phyloP scores from a whole-genome alignment of 1,139 yeast species.

The Ogataea hybrid region DNA sequence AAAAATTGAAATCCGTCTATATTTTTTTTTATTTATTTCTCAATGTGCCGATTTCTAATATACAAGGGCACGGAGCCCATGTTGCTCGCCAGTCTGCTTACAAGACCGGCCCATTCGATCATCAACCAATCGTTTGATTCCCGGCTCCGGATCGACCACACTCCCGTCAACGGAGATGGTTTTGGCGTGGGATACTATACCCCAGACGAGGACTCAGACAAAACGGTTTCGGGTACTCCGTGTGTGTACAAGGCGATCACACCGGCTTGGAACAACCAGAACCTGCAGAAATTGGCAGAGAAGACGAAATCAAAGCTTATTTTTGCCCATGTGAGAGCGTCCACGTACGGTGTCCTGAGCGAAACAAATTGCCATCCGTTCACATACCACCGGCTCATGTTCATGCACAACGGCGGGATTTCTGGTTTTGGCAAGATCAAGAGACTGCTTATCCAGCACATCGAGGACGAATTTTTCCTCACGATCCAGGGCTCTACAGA shows the following conservation, averaged over 20 bases:
- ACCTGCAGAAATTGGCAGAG: slow-evolving; percentile 78
- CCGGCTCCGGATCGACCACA: slow-evolving; percentile 78
- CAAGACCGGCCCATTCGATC: slow-evolving; percentile 95
- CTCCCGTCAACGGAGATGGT: slow-evolving; percentile 98
- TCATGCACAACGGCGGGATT: slow-evolving; percentile 97
- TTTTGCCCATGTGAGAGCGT: slow-evolving; percentile 95
- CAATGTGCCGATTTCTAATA: slow-evolving; percentile 58
- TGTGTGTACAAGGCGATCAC: slow-evolving; percentile 92
- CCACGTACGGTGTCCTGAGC: slow-evolving; percentile 89
- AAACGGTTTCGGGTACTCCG: slow-evolving; percentile 47
- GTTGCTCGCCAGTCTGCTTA: slow-evolving; percentile 77
- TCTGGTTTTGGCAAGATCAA: slow-evolving; percentile 73
- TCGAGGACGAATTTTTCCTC: slow-evolving; percentile 77
- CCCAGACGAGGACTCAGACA: slow-evolving; percentile 41
- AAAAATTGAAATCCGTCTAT: no score
- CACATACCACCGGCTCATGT: slow-evolving; percentile 80
- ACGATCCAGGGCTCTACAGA: slow-evolving; percentile 92
- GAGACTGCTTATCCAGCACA: slow-evolving; percentile 64
- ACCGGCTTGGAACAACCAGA: slow-evolving; percentile 97
- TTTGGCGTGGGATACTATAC: slow-evolving; percentile 96
- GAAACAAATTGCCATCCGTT: slow-evolving; percentile 98
- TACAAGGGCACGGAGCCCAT: slow-evolving; percentile 77
- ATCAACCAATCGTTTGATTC: slow-evolving; percentile 95
- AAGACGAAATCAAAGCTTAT: slow-evolving; percentile 83
- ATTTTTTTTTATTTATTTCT: background rate